Percentiles rank a stretch among this genome's conserved stretches.
phyloP scores from a whole-genome alignment of 768 basidiomycete genomes.

The Mycena filopes region DNA sequence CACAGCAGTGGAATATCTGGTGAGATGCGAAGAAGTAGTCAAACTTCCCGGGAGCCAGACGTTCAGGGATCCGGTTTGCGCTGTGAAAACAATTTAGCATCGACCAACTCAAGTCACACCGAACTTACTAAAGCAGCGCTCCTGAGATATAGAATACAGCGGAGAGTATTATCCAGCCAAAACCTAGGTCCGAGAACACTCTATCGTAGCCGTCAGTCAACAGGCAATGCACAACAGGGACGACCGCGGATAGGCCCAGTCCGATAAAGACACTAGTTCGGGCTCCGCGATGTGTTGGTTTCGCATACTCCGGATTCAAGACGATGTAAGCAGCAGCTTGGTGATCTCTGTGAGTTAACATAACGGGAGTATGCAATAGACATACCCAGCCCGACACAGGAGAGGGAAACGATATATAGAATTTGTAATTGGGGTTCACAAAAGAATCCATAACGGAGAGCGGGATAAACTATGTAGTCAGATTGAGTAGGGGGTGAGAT shows the following conservation, averaged over 20 bases:
- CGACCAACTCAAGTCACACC: constrained; percentile 21
- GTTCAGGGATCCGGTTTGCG: constrained; percentile 86
- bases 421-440: constrained; percentile 65
- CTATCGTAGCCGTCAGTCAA: constrained; percentile 65
- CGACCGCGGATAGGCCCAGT: constrained; percentile 75
- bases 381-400: constrained; percentile 68
- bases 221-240: constrained; percentile 77
- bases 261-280: constrained; percentile 84
- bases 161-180: constrained; percentile 74
- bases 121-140: constrained; percentile 83
- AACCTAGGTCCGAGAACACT: constrained; percentile 71
- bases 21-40: constrained; percentile 85
- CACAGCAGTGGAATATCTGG: constrained; percentile 90
- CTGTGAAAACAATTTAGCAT: constrained; percentile 52
- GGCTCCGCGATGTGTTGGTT: constrained; percentile 77
- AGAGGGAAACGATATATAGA: constrained; percentile 66
- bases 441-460: constrained; percentile 82
- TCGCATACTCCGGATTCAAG: constrained; percentile 80
- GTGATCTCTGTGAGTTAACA: constrained; percentile 21
- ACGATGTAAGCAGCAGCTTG: constrained; percentile 80
- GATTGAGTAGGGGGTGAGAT: constrained; percentile 27
- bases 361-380: constrained; percentile 32
- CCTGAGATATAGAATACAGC: constrained; percentile 83
- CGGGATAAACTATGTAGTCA: constrained; percentile 79
- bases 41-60: constrained; percentile 78